phyloP scores from a whole-genome alignment of 2,329 filamentous ascomycete genomes.

The Conoideocrella luteorostrata region DNA sequence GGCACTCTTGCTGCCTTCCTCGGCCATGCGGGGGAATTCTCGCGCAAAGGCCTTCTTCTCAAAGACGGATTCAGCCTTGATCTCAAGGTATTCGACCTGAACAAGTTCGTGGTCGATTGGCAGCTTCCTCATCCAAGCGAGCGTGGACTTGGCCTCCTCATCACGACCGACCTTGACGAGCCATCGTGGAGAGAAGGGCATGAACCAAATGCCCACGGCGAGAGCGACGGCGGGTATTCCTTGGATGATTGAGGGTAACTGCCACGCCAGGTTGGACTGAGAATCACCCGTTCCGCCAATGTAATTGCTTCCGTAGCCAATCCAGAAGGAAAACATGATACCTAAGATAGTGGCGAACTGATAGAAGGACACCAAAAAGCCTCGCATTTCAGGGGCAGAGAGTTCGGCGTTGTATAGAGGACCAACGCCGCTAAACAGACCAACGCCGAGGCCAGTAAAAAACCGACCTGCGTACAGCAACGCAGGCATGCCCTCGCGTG shows the following conservation, averaged over 20 bases:
- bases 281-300: conserved; percentile 39
- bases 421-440: conserved; percentile 37
- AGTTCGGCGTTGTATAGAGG: conserved; percentile 46
- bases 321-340: conserved; percentile 46
- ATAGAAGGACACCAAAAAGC: conserved; percentile 55
- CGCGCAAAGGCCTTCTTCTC: conserved; percentile 65
- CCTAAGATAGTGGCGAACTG: conserved; percentile 55
- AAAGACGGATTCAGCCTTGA: conserved; percentile 71
- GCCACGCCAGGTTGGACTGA: conserved; percentile 35
- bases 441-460: conserved; percentile 43
- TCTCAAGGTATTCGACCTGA: conserved; percentile 73
- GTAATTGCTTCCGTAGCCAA: conserved; percentile 38
- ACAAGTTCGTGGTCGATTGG: conserved; percentile 58
- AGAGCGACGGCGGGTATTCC: conserved; percentile 44
- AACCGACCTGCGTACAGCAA: conserved; percentile 42
- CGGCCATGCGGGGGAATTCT: conserved; percentile 41
- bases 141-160: conserved; percentile 49
- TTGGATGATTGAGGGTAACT: conserved; percentile 40
- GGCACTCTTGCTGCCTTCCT: conserved; percentile 32
- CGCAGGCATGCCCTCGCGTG: conserved; percentile 28
- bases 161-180: conserved; percentile 66
- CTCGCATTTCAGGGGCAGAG: conserved; percentile 58
- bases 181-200: conserved; percentile 76
- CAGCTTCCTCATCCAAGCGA: conserved; percentile 59
- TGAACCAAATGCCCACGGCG: conserved; percentile 61